Percentiles rank a stretch among this genome's conserved stretches.
Evolutionary conservation across 768 basidiomycete species (phyloP).

Genomic region (Tubosaeta sp.): DNA sequence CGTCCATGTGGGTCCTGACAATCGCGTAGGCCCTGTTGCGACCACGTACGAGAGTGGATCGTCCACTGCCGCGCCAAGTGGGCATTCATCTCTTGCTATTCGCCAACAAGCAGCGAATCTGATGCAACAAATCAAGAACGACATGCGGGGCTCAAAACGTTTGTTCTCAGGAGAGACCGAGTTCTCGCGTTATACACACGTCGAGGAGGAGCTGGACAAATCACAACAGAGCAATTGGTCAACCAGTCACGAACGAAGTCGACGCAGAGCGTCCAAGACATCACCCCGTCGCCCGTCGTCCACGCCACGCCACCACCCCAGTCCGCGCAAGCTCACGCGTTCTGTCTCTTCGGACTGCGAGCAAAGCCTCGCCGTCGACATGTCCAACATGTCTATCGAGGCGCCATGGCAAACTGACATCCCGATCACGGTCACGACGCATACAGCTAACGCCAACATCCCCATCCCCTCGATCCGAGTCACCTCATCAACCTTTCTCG

Average conservation of each 20-base stretch:
- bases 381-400: slow-evolving; percentile 44
- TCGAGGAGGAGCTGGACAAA: slow-evolving; percentile 17
- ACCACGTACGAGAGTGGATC: slow-evolving; percentile 17
- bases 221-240: slow-evolving; percentile 27
- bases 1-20: slow-evolving; percentile 5
- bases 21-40: slow-evolving; percentile 13
- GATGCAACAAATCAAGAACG: slow-evolving; percentile 82
- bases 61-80: slow-evolving; percentile 30
- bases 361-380: slow-evolving; percentile 36
- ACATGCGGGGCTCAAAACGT: slow-evolving; percentile 66
- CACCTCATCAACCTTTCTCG: slow-evolving; percentile 25
- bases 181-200: slow-evolving; percentile 36
- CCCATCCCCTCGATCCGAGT: slow-evolving; percentile 27
- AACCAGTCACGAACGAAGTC: slow-evolving; percentile 27
- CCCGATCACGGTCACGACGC: slow-evolving; percentile 5
- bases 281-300: slow-evolving; percentile 30
- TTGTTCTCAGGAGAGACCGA: slow-evolving; percentile 67
- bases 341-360: slow-evolving; percentile 41
- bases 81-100: slow-evolving; percentile 63
- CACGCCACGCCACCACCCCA: slow-evolving; percentile 35
- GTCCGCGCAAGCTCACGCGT: slow-evolving; percentile 41
- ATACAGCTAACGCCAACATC: not conserved
- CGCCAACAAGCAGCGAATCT: slow-evolving; percentile 72
- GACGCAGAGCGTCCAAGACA: slow-evolving; percentile 21
- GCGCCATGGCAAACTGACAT: slow-evolving; percentile 29